Conservation (phyloP, 2,329 filamentous ascomycete genomes). For the Alternaria tenuissima region DNA sequence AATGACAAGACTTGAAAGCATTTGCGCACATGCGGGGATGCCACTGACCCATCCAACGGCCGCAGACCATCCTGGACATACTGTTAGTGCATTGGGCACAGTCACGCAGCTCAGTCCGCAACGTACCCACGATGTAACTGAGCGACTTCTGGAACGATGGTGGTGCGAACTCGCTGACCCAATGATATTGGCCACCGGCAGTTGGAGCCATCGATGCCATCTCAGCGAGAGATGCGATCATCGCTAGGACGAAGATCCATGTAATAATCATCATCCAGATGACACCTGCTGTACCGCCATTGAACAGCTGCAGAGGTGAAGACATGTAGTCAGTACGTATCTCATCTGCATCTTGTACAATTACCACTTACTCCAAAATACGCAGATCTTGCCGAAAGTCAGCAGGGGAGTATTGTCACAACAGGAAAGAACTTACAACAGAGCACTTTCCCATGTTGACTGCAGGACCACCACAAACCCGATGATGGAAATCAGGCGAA, state of each 20-base stretch:
- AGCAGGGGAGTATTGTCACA: not conserved
- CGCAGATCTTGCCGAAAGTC: constrained; percentile 11
- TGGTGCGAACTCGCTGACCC: constrained; percentile 14
- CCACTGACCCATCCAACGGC: constrained; percentile 50
- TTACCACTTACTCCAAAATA: constrained; percentile 14
- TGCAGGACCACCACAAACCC: constrained; percentile 26
- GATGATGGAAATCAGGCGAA: constrained; percentile 28
- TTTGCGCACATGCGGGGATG: constrained; percentile 44
- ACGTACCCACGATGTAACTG: constrained; percentile 14
- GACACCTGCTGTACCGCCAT: constrained; percentile 39
- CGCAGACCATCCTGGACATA: constrained; percentile 24
- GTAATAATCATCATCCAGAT: constrained; percentile 38
- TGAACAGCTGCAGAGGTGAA: constrained; percentile 10
- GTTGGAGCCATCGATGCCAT: constrained; percentile 17
- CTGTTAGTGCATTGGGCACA: not conserved
- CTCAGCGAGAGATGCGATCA: constrained; percentile 24
- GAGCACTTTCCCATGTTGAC: constrained; percentile 30
- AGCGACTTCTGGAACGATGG: constrained; percentile 8
- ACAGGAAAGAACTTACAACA: constrained; percentile 16
- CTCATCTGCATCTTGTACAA: no score
- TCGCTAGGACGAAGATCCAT: constrained; percentile 33
- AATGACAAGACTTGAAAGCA: constrained; percentile 28
- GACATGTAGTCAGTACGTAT: no score
- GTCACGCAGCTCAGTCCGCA: not conserved
- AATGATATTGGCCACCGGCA: constrained; percentile 15